Evolutionary conservation across 768 basidiomycete genomes (phyloP), one percentile per base, ranked within the genome.

Genomic region (Mycena epipterygia): DNA sequence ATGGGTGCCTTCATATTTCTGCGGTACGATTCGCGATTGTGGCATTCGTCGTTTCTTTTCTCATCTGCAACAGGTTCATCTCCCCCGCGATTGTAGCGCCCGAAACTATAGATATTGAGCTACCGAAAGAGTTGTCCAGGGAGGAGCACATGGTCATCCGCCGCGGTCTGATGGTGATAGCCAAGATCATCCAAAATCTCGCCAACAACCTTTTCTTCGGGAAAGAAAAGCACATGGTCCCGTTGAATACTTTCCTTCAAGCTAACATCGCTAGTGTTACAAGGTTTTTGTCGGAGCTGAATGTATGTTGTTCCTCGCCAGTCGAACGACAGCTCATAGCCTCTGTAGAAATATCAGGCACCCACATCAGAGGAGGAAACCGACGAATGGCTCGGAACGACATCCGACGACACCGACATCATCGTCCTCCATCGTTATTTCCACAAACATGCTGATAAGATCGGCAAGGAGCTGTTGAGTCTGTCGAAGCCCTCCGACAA

Each of bases 201-300:
- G 96, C 96, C 23, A 98, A 98, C 81, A 97, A 98, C 74, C 92
- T 97, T 56, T 90, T 95, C 76, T 97, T 97, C 74, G 95, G 93
- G 14, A 96, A 96, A 79, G 96, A 97, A 75, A 88, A 90, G 5
- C 91, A 95, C 75, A 95, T 96, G 94, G 89, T 89, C 32, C 84
- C 88, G 37, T 79, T 97, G 66, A 97, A 97, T 78, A 84, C 87
- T 16, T 96, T 96, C 81, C 81, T 95, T 32, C 84, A 85, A 66
- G 86, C 83, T 13, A 93, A 94, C 60, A 93, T 95, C 59, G 83
- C 89, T 37, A 89, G 87, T 46, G 89, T 96, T 32, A 94, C 93
- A 3, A 85, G 89, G 42, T 96, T 93, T 81, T 80, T 96, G 64
- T 93, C 89, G 64, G 91, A 93, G 72, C 83, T 95, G 56, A 89